These are phyloP conservation scores for Globisporangium spiculum DNA, from an alignment of 352 stramenopile genomes.

Conservation along the genomic window DNA sequence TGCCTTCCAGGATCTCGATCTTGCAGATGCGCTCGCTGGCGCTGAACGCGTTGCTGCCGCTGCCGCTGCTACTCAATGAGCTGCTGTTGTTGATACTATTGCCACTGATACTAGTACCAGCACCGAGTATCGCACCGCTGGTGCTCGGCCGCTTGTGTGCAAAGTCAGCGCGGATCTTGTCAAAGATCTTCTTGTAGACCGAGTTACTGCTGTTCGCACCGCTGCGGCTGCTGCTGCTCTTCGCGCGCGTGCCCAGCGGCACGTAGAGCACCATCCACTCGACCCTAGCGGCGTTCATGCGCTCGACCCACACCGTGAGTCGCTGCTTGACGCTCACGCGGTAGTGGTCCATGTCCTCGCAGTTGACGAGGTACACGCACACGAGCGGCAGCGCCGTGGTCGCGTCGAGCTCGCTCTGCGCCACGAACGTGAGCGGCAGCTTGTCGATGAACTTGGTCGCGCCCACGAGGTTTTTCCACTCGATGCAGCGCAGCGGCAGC, in stretches of 20 bases:
- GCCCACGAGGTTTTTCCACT: slow-evolving; percentile 80
- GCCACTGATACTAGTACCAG: not conserved
- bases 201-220: slow-evolving; percentile 21
- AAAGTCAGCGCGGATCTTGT: slow-evolving; percentile 67
- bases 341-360: slow-evolving; percentile 80
- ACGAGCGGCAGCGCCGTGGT: slow-evolving; percentile 37
- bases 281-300: slow-evolving; percentile 58
- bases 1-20: slow-evolving; percentile 74
- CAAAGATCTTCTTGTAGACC: slow-evolving; percentile 81
- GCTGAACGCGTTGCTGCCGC: slow-evolving; percentile 2
- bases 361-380: slow-evolving; percentile 80
- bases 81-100: slow-evolving; percentile 1
- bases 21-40: slow-evolving; percentile 73
- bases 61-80: slow-evolving; percentile 8
- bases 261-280: slow-evolving; percentile 86
- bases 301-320: slow-evolving; percentile 61
- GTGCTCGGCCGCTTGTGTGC: slow-evolving; percentile 32
- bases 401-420: slow-evolving; percentile 18
- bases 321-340: slow-evolving; percentile 43
- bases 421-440: slow-evolving; percentile 47
- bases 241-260: slow-evolving; percentile 69
- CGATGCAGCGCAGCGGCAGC: slow-evolving; percentile 70
- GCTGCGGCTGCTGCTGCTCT: slow-evolving; percentile 39
- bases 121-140: slow-evolving; percentile 15
- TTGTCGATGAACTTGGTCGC: slow-evolving; percentile 31